Evolutionary conservation across 2,329 filamentous ascomycete genomes (phyloP).

Genomic region (Botrytis galanthina): DNA sequence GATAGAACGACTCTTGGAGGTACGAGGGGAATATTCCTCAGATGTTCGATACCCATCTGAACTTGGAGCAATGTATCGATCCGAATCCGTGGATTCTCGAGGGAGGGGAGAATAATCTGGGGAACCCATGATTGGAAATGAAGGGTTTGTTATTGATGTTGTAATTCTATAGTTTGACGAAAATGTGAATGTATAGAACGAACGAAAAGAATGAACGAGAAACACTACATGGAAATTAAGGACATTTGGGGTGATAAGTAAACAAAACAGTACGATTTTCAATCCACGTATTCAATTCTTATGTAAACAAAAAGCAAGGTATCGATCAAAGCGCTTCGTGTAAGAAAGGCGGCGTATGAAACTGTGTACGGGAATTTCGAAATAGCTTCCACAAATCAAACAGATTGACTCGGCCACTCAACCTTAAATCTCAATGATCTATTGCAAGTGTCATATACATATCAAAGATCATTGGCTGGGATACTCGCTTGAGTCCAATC

Average conservation of each 20-base stretch:
- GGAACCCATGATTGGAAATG: conserved; percentile 2
- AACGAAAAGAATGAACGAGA: not conserved
- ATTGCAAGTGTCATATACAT: not conserved
- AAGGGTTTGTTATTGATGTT: not conserved
- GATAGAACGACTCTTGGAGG: not conserved
- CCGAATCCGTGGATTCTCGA: conserved; percentile 7
- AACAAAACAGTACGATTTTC: not conserved
- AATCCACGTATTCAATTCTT: not conserved
- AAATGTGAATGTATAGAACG: not conserved
- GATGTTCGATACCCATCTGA: not conserved
- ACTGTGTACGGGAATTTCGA: not conserved
- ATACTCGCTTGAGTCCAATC: not conserved
- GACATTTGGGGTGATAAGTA: not conserved
- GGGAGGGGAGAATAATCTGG: not conserved
- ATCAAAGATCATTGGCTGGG: not conserved
- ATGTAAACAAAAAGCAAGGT: not conserved
- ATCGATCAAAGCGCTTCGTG: not conserved
- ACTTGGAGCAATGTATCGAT: not conserved
- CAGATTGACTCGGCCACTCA: not conserved
- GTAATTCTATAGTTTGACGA: not conserved
- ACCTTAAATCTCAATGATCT: not conserved
- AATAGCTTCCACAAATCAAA: not conserved
- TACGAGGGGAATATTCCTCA: not conserved
- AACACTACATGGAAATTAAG: not conserved
- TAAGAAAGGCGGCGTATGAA: not conserved